A percentile compares a stretch with the other conserved stretches of the same genome.
Conservation (phyloP, 2,329 filamentous ascomycete species). For the Monosporascus sp. region DNA sequence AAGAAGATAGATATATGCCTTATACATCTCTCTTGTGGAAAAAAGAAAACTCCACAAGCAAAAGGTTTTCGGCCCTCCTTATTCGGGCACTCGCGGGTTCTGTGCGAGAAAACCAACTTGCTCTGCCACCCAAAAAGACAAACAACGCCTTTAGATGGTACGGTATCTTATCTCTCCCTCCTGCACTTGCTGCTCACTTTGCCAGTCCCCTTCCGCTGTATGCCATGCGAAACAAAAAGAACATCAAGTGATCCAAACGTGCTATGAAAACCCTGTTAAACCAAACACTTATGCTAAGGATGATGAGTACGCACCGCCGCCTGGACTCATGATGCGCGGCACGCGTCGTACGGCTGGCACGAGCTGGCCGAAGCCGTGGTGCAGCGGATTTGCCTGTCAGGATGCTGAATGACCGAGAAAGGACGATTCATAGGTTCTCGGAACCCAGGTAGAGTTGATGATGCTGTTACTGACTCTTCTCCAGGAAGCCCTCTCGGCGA, state of each 20-base stretch:
- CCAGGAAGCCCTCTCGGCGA: neutral
- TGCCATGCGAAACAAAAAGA: neutral
- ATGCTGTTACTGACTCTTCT: neutral
- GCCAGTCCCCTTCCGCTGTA: neutral
- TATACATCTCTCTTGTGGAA: conserved; percentile 7
- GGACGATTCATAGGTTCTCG: too few relatives aligned
- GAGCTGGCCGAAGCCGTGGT: too few relatives aligned
- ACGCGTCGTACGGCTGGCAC: too few relatives aligned
- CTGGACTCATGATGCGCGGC: too few relatives aligned
- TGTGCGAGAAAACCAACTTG: neutral
- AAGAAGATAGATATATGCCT: conserved; percentile 14
- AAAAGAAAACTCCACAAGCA: neutral
- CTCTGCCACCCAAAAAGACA: neutral
- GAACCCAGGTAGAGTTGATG: too few relatives aligned
- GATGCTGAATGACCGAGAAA: too few relatives aligned
- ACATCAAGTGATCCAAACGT: neutral
- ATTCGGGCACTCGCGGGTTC: neutral
- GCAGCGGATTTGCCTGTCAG: too few relatives aligned
- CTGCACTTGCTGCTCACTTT: neutral
- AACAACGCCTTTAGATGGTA: neutral
- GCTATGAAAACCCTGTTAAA: neutral
- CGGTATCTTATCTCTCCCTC: neutral
- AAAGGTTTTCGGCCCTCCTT: neutral
- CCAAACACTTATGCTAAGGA: neutral
- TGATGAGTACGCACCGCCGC: too few relatives aligned